Conservation (phyloP, 768 basidiomycete species). For the Phlebiopsis flavidoalba region DNA sequence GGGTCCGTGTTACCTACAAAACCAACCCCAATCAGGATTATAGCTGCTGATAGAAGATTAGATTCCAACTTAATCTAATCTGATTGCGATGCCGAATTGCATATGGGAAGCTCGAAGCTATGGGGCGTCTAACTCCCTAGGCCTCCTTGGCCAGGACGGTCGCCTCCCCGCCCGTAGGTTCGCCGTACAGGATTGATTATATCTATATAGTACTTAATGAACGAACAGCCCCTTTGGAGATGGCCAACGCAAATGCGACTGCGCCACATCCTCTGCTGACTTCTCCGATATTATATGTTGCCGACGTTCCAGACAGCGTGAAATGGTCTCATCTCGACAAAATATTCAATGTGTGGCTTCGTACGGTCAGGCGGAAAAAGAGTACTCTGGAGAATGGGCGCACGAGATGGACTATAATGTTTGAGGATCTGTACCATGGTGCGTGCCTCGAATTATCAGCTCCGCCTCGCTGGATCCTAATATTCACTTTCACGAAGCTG, state of each 20-base stretch:
- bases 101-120: too few relatives aligned
- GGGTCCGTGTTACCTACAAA: too few relatives aligned
- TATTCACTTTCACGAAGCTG: background rate
- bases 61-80: too few relatives aligned
- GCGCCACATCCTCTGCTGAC: slow-evolving; percentile 6
- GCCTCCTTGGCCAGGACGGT: background rate
- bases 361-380: background rate
- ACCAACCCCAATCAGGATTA: too few relatives aligned
- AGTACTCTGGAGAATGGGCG: background rate
- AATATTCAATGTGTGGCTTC: background rate
- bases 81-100: too few relatives aligned
- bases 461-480: background rate
- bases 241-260: background rate
- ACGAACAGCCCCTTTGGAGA: background rate
- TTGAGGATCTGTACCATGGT: background rate
- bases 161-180: too few relatives aligned
- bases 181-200: background rate
- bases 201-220: background rate
- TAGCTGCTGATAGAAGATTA: too few relatives aligned
- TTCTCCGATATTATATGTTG: background rate
- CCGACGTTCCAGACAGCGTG: background rate
- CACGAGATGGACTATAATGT: background rate
- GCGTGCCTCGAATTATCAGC: background rate
- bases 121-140: background rate
- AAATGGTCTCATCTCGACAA: background rate